Evolutionary conservation across 1,284 basidiomycete species (phyloP), one percentile per base, ranked within the genome.

Genomic region (Somion occarium): DNA sequence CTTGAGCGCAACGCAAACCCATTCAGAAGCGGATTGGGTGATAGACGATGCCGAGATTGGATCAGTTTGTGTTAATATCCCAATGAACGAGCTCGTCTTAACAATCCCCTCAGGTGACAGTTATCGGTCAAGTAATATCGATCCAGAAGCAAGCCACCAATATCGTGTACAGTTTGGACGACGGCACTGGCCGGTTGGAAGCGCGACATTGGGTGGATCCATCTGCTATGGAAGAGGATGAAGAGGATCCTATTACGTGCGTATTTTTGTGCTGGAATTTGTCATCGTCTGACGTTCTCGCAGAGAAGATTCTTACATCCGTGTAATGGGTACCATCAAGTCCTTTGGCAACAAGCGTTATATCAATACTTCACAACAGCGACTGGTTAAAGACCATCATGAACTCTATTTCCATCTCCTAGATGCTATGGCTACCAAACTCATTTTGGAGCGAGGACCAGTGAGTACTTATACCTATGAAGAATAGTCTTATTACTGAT

Each of bases 271-370:
- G 3, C 48, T 25, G 7, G 47, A 22, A 13, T 5, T 25, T 38
- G 1, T 34, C 15, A 18, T 51, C 12, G 47, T 42, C 25, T 51
- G 44, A 49, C 41, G 46, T 41, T 44, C 5, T 20, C 52, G 19
- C 56, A 94, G 93, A 45, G 85, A 90, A 67, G 78, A 84, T 43
- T 75, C 74, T 37, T 95, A 90, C 64, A 85, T 96, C 37, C 83
- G 91, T n/a, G 82, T 97, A 22, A 80, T 91, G 34, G 97, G 96
- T n/a, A 78, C 76, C n/a, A 70, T 98, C 58, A 98, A 98, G 68
- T 78, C 77, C 5, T 98, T 97, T 68, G 82, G 83, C 39, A 83
- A 79, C 59, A 95, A 92, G 68, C 78, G 85, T 61, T 91, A 91
- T 64, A 78, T 98, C 62, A 89, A 88, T 51, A 84, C 88, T 5